Base-by-base conservation (phyloP, 164 flowering plant species). In the Houttuynia cordata region DNA sequence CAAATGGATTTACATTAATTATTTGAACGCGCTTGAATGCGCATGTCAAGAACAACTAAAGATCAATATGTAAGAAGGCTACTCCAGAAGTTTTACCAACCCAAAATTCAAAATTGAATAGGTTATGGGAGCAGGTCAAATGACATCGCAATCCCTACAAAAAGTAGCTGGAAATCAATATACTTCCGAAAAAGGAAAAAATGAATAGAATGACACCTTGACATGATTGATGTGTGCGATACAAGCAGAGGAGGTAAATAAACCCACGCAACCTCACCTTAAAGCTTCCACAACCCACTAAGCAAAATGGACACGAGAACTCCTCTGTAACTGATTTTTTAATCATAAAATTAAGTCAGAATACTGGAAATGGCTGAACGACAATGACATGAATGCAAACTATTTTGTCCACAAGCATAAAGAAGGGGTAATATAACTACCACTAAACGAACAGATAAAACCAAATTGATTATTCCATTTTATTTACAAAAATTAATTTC, bases 101-200 rank as follows among this genome's bases (percentile, higher is more conserved):
- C 99, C 97, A 86, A 73, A 88, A 93, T 64, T 90, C 97, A 77
- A 81, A 93, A 79, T 81, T 82, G 83, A 93, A 93, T 24, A 93
- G 76, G 64, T 88, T 97, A 72, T 93, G 97, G 47, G 82, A 85
- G 22, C 97, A 75, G 58, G 63, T 68, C 71, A 93, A 72, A 70
- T 93, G 99, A 76, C 53, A 75, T 45, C 86, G 79, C 73, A 93
- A 72, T 60, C 99, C 99, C 99, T 93, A 74, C 65, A 75, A 39
- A 4, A 10, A 39, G 30, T 17, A 53, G n/a, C 2, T 45, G 49
- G 49, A 45, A 45, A 45, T 3, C 17, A 17, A 12, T 12, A 12
- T 7, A 45, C 17, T 7, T 45, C 14, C 7, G 18, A 54, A 19
- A 42, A 12, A 55, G 24, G 40, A 55, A 42, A n/a, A n/a, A 13